Base-by-base conservation (phyloP, 306 rosid genomes). In the Inga leiocalycina region DNA sequence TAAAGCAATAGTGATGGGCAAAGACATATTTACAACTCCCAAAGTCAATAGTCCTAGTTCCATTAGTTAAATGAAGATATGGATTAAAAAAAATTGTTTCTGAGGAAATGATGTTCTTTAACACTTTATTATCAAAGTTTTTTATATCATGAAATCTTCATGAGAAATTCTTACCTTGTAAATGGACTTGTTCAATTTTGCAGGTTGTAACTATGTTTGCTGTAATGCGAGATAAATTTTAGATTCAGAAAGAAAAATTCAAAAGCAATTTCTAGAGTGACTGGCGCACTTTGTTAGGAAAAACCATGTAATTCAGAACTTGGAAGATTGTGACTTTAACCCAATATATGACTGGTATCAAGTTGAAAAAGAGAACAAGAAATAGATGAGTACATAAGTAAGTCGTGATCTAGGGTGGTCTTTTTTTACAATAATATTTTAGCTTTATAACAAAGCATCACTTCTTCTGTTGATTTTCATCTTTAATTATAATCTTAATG, bases 131-230 rank as follows among this genome's bases (percentile, higher is more conserved):
- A 19, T 32, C 41, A 16, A 41, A 27, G 13, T 32, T 51, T 44
- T 34, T 78, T 34, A 22, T 49, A 19, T 82, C 6, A 24, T 52
- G 12, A 79, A 45, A 43, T 79, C 76, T 71, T 56, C 54, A 22
- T 49, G 2, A 1, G 39, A 75, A 48, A 44, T 76, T 64, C 54
- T 61, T 20, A 62, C 41, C 34, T 13, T 48, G 62, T 43, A 59
- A 76, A 48, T 71, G 83, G 73, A 74, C 86, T 22, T 77, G 71
- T 74, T 68, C 27, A 80, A 74, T 81, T 75, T 77, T 74, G 80
- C 89, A 97, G 99, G 99, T 94, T 84, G 99, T 98, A 67, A 94
- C 98, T 76, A 97, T 97, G 99, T 97, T 82, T 85, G 97, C 97
- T 15, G 98, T 94, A 68, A 97, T 97, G 99, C 87, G 88, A 85